A percentile compares a stretch with the other conserved stretches of the same genome.
Conservation (phyloP, 179 eudicot genomes). For the Amaranthus tricolor region DNA sequence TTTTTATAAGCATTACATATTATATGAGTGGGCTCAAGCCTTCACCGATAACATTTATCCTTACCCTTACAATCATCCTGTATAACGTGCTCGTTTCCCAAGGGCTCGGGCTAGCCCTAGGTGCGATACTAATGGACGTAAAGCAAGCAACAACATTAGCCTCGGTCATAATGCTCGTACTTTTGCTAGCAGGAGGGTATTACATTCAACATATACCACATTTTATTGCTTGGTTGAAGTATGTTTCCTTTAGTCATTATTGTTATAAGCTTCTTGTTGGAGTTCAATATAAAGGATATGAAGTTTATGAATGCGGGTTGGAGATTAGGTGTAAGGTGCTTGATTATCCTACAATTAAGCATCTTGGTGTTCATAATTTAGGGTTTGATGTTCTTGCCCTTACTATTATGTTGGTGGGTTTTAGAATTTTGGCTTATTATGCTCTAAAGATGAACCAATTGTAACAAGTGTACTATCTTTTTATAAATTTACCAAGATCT, state of each 20-base stretch:
- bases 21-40: constrained; percentile 84
- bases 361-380: constrained; percentile 46
- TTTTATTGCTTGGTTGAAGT: constrained; percentile 71
- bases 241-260: constrained; percentile 67
- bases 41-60: constrained; percentile 41
- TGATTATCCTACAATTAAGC: constrained; percentile 56
- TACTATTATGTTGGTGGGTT: constrained; percentile 64
- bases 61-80: constrained; percentile 50
- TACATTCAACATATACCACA: constrained; percentile 64
- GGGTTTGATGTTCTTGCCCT: constrained; percentile 61
- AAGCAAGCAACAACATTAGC: constrained; percentile 76
- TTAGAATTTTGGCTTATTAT: constrained; percentile 67
- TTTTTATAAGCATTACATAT: constrained; percentile 52
- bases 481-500: no score
- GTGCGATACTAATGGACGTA: constrained; percentile 74
- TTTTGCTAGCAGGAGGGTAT: constrained; percentile 73
- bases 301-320: constrained; percentile 57
- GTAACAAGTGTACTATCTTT: background rate
- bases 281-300: constrained; percentile 55
- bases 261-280: constrained; percentile 78
- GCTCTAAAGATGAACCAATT: constrained; percentile 46
- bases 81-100: constrained; percentile 73
- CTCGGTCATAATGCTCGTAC: constrained; percentile 73
- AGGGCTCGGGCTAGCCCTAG: constrained; percentile 79
- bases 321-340: constrained; percentile 45